Percentiles rank a stretch among this genome's conserved stretches.
phyloP scores from a whole-genome alignment of 2,329 filamentous ascomycete genomes.

The Bipolaris sorokiniana region DNA sequence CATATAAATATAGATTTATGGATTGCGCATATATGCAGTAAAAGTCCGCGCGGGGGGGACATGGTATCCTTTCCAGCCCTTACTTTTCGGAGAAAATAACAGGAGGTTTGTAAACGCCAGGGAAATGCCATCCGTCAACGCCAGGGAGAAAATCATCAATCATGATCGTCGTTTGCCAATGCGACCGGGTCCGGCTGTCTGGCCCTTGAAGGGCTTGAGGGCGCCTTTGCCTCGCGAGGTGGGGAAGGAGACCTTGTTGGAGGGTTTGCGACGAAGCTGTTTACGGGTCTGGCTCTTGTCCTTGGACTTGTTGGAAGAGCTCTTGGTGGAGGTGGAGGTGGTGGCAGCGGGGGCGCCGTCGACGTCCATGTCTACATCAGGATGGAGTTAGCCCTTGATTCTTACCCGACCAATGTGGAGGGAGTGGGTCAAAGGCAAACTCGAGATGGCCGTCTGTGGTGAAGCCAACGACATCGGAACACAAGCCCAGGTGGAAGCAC shows the following conservation, averaged over 20 bases:
- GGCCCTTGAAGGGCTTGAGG: slow-evolving; percentile 40
- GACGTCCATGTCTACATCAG: slow-evolving; percentile 49
- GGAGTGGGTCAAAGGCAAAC: slow-evolving; percentile 48
- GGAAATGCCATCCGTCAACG: slow-evolving; percentile 33
- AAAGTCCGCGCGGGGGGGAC: slow-evolving; percentile 20
- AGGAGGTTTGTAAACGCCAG: slow-evolving; percentile 28
- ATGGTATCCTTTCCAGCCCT: slow-evolving; percentile 37
- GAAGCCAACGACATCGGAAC: slow-evolving; percentile 50
- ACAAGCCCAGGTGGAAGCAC: slow-evolving; percentile 49
- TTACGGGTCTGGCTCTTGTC: slow-evolving; percentile 46
- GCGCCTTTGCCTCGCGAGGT: slow-evolving; percentile 42
- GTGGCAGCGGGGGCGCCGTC: slow-evolving; percentile 31
- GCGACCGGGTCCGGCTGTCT: slow-evolving; percentile 21
- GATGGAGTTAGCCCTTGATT: slow-evolving; percentile 44
- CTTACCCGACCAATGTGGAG: slow-evolving; percentile 38
- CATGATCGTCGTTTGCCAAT: slow-evolving; percentile 37
- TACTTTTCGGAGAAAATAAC: slow-evolving; percentile 18
- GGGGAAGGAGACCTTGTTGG: slow-evolving; percentile 50
- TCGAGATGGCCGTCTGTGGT: slow-evolving; percentile 41
- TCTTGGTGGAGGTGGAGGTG: slow-evolving; percentile 15
- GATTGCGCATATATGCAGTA: slow-evolving; percentile 17
- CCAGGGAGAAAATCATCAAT: slow-evolving; percentile 21
- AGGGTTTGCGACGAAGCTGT: slow-evolving; percentile 47
- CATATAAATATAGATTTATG: not conserved
- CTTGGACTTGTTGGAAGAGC: slow-evolving; percentile 38